Conservation (phyloP, 1,284 basidiomycete species). For the Chalciporus sp. region DNA sequence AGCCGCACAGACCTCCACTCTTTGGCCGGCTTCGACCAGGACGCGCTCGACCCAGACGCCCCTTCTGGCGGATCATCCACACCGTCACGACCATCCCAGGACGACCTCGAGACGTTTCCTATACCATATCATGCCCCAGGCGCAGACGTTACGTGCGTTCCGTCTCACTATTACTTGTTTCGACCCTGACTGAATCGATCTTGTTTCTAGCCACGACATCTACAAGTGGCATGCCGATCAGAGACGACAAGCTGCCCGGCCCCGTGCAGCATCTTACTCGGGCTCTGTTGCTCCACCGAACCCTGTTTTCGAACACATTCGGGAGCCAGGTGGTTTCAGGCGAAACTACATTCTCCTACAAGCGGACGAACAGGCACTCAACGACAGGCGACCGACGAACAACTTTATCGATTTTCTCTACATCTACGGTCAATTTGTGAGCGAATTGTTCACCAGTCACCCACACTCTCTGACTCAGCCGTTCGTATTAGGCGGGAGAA, state of each 20-base stretch:
- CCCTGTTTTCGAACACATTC: constrained; percentile 87
- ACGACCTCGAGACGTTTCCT: constrained; percentile 71
- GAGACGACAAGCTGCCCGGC: constrained; percentile 55
- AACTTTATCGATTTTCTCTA: constrained; percentile 94
- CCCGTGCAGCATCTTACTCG: constrained; percentile 74
- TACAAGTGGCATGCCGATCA: constrained; percentile 92
- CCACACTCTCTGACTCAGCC: not conserved
- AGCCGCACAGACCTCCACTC: constrained; percentile 35
- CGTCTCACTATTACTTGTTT: constrained; percentile 8
- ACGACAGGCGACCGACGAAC: constrained; percentile 68
- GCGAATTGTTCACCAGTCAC: constrained; percentile 34
- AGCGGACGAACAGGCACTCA: constrained; percentile 66
- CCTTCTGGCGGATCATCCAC: constrained; percentile 39
- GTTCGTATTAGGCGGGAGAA: constrained; percentile 76
- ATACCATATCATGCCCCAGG: constrained; percentile 85
- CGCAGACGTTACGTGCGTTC: constrained; percentile 86
- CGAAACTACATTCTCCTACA: constrained; percentile 81
- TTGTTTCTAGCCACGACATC: constrained; percentile 71
- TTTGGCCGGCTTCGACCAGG: constrained; percentile 38
- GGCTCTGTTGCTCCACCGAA: constrained; percentile 56
- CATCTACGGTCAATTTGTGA: constrained; percentile 91
- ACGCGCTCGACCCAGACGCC: constrained; percentile 25
- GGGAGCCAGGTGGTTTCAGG: constrained; percentile 92
- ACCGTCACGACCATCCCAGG: constrained; percentile 30
- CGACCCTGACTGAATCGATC: constrained; percentile 13